Base-by-base conservation (phyloP, 306 rosid genomes). In the Citrullus colocynthis region DNA sequence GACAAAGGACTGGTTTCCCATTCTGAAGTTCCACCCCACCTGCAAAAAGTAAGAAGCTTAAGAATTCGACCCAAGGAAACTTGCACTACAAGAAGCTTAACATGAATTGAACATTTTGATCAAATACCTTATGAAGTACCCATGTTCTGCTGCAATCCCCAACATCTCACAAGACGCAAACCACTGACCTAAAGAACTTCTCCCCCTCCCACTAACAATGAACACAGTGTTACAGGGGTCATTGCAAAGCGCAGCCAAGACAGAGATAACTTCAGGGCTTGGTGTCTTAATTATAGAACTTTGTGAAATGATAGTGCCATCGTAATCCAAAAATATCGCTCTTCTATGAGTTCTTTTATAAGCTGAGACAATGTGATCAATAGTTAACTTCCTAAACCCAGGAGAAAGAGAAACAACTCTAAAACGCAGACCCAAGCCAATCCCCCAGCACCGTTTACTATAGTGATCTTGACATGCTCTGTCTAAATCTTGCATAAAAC, bases 381-480 rank as follows among this genome's bases (percentile, higher is more conserved):
- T 48, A 18, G 72, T 49, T 56, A 78, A 66, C 81, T 78, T 78
- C 44, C 81, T 78, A 78, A 78, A 78, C 18, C 76, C 81, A 13
- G 81, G 81, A 66, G 74, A 64, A 78, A 78, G 81, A 13, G 81
- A 70, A 51, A 78, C 81, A 66, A 78, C 81, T 78, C 81, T 78
- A 67, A 78, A 78, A 37, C 75, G 48, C 52, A 78, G 65, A 56
- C 81, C 81, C 81, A 65, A 66, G 16, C 81, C 81, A 66, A 78
- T 78, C 9, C 81, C 81, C 76, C 76, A 78, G 59, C 81, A 78
- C 39, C 81, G 76, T 67, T 78, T 78, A 52, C 75, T 65, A 15
- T 78, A 78, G 60, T 78, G 81, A 78, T 78, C 81, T 54, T 65
- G 81, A 17, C 81, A 78, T 64, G 81, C 81, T 66, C 81, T 78